These are phyloP conservation scores for Pontederia paniculata DNA, from an alignment of 176 grass and related monocot genomes.

Conservation along the genomic window DNA sequence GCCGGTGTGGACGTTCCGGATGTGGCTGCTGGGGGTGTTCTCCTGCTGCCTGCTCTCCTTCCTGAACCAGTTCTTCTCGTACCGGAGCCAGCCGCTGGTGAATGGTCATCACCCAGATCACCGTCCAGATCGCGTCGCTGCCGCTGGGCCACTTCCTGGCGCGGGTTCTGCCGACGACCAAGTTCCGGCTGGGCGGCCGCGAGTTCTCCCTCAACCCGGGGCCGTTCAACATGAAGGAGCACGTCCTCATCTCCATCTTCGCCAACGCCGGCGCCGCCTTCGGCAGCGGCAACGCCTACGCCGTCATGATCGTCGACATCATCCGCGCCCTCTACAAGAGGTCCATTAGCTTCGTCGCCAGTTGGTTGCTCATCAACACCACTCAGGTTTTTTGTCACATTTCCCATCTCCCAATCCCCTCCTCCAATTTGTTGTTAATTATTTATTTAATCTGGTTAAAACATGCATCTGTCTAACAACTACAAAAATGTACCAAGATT, in stretches of 20 bases:
- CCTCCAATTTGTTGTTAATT: neutral
- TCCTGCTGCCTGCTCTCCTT: conserved; percentile 66
- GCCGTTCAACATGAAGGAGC: conserved; percentile 97
- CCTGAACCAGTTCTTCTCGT: conserved; percentile 95
- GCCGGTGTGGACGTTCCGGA: conserved; percentile 93
- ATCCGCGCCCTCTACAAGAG: conserved; percentile 65
- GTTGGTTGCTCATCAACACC: conserved; percentile 74
- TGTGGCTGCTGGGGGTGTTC: conserved; percentile 60
- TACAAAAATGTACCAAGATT: no score
- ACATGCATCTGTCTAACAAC: no score
- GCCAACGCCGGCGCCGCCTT: conserved; percentile 83
- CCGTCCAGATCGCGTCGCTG: conserved; percentile 77
- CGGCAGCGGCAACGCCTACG: conserved; percentile 64
- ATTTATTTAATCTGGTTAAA: no score
- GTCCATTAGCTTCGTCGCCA: conserved; percentile 51
- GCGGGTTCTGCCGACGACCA: conserved; percentile 26
- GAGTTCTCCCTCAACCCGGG: conserved; percentile 79
- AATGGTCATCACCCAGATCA: conserved; percentile 77
- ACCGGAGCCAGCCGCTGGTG: conserved; percentile 74
- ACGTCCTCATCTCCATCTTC: conserved; percentile 97
- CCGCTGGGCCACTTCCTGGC: conserved; percentile 74
- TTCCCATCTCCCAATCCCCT: neutral
- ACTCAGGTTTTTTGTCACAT: conserved; percentile 38
- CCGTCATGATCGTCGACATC: conserved; percentile 62
- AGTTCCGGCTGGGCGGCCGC: conserved; percentile 23